Evolutionary conservation across 2,329 filamentous ascomycete genomes (phyloP), one percentile per base, ranked within the genome.

Genomic region (Furcasterigmium furcatum): DNA sequence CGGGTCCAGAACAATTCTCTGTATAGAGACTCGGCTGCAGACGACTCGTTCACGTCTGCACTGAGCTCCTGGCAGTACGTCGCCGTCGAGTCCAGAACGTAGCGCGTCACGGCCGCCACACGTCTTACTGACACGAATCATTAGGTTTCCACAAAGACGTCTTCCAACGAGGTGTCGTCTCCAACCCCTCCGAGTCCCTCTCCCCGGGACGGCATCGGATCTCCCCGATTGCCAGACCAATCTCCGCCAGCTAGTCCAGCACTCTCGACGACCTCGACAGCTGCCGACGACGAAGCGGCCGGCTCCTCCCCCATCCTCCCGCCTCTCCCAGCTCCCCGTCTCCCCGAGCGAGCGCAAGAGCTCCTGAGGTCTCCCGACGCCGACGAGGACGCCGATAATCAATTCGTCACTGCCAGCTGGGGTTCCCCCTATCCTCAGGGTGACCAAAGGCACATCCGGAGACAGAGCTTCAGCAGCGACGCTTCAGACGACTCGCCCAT

Each of bases 361-460:
- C 64, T 82, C 47, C 62, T 84, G 58, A 72, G 74, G 60, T 80
- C 76, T n/a, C 76, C 79, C 38, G 71, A 73, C 54, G 59, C 59
- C 50, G 62, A 50, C 38, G 57, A 54, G 41, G 54, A 55, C 41
- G 64, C 66, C 53, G 69, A 71, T 42, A 60, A 58, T 35, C 67
- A 65, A 47, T 82, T 79, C 63, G 75, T 76, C 49, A 94, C 89
- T 39, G 86, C 90, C 41, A 91, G 86, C 63, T 96, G 91, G 91
- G 91, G 91, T 46, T 96, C 91, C 44, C 91, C 91, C 19, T 96
- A 96, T 68, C 84, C 87, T 45, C 77, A 77, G 50, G 78, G 85
- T 32, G 85, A 79, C 46, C 65, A 63, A 55, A 65, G 60, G 38
- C 66, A 75, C 49, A 68, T 76, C 45, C 74, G 73, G 43, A 67